Evolutionary conservation across 2,329 filamentous ascomycete species (phyloP), one percentile per base, ranked within the genome.

Genomic region (Nemania bipapillata): DNA sequence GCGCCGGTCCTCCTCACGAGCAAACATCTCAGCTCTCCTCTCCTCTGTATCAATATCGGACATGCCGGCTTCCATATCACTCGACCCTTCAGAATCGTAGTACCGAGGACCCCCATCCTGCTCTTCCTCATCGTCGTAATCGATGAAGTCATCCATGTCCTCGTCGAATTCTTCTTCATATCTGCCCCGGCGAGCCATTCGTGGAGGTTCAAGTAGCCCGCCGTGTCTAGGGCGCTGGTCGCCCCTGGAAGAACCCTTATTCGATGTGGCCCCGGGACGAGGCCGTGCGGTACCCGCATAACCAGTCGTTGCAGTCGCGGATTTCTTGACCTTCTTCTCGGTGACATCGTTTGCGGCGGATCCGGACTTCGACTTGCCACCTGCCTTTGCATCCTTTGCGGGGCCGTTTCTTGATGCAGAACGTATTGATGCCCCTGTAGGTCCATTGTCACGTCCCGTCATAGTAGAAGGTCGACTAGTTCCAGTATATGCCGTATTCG

Each of bases 21-120:
- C 92, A 63, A 86, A 83, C 32, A 82, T 80, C 68, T 90, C 86
- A 1, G 91, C 90, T 57, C 82, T 77, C 54, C 84, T 82, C 77
- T 95, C 92, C 78, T 95, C 92, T 40, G 86, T 82, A 69, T 93
- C 91, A 60, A 94, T 87, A 73, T 94, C 91, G 68, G 90, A 90
- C 42, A 91, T 78, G 37, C 91, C 91, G 1, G 91, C 92, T 78
- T 94, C 91, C 90, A 94, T 94, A 74, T 93, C 92, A 5, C 90
- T 92, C 4, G 90, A 91, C 5, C 78, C 88, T 63, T 91, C 91
- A 0, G 88, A 90, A 2, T 83, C 86, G 71, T 92, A 90, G 55
- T 86, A 85, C 5, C 81, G 80, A 35, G 79, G 81, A 7, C 81
- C 79, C 12, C 72, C 78, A 3, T 66, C 66, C 0, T 85, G 80